phyloP scores from a whole-genome alignment of 1,284 basidiomycete species.

The Apiotrichum porosum region DNA sequence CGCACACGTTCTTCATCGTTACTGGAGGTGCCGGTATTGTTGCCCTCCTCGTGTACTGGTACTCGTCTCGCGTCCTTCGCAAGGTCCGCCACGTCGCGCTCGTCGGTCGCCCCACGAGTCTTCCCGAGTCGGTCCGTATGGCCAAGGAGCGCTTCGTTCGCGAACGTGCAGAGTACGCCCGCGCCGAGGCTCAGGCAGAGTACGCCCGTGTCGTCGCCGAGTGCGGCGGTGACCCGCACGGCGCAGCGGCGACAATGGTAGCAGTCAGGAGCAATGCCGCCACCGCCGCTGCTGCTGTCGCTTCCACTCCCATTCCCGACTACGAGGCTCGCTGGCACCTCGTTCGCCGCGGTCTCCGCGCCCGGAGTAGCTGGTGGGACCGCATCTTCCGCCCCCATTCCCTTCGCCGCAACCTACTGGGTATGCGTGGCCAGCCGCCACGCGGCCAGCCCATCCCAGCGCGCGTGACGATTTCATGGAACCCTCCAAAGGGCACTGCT shows the following conservation, averaged over 20 bases:
- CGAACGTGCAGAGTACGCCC: slow-evolving; percentile 8
- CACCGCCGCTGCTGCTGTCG: background rate
- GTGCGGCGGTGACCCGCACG: background rate
- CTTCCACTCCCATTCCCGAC: slow-evolving; percentile 4
- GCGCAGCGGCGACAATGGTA: background rate
- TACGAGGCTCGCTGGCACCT: slow-evolving; percentile 14
- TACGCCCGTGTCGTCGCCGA: background rate
- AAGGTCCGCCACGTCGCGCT: slow-evolving; percentile 43
- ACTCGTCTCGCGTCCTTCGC: slow-evolving; percentile 39
- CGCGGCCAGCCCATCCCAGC: too few species aligned
- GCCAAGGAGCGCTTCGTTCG: slow-evolving; percentile 17
- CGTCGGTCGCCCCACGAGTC: slow-evolving; percentile 2
- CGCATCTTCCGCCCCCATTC: slow-evolving; percentile 13
- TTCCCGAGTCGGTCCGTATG: slow-evolving; percentile 13
- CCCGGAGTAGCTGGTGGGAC: slow-evolving; percentile 13
- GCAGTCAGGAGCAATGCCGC: background rate
- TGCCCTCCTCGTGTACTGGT: slow-evolving; percentile 36
- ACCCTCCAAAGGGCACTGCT: too few species aligned
- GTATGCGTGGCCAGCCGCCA: too few species aligned
- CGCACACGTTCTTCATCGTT: slow-evolving; percentile 47
- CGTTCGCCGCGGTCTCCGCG: slow-evolving; percentile 6
- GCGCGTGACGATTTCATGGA: too few species aligned
- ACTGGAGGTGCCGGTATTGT: slow-evolving; percentile 35
- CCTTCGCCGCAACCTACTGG: slow-evolving; percentile 10
- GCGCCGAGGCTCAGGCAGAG: slow-evolving; percentile 6